A percentile compares a stretch with the other conserved stretches of the same genome.
Conservation (phyloP, 345 rosid genomes). For the Salix dunnii region DNA sequence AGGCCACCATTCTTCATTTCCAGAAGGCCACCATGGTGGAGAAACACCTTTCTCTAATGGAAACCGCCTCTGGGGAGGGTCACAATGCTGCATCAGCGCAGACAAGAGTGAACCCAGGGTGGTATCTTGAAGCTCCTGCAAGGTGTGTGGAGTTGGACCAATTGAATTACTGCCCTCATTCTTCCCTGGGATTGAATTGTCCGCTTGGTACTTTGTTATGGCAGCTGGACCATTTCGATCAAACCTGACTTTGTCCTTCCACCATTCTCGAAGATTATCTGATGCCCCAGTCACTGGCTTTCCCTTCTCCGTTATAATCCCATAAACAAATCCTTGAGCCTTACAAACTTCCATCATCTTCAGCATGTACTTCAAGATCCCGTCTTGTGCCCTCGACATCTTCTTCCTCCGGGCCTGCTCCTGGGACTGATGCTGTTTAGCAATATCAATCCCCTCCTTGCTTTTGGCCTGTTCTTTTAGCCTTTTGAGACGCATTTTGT, state of each 20-base stretch:
- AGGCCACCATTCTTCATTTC: constrained; percentile 91
- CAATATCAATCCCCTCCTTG: constrained; percentile 48
- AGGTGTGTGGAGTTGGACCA: constrained; percentile 65
- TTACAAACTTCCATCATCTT: constrained; percentile 82
- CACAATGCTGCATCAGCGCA: constrained; percentile 80
- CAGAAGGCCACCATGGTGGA: constrained; percentile 98
- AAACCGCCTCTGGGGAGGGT: constrained; percentile 86
- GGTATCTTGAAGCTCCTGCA: constrained; percentile 96
- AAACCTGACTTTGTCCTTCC: constrained; percentile 93
- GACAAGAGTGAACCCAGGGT: constrained; percentile 90
- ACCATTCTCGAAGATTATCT: constrained; percentile 92
- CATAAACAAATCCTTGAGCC: constrained; percentile 92
- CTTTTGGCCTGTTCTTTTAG: constrained; percentile 64
- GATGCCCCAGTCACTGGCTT: constrained; percentile 86
- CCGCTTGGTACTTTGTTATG: constrained; percentile 66
- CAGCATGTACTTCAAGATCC: constrained; percentile 79
- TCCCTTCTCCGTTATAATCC: constrained; percentile 83
- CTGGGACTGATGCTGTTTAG: constrained; percentile 68
- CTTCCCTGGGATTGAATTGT: constrained; percentile 49
- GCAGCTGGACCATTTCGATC: constrained; percentile 95
- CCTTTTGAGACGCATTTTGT: constrained; percentile 63
- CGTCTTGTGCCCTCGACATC: constrained; percentile 84
- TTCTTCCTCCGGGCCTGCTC: constrained; percentile 70
- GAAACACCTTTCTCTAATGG: constrained; percentile 79
- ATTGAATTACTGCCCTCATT: constrained; percentile 43